phyloP scores from a whole-genome alignment of 306 rosid species.

The Boehmeria nivea region DNA sequence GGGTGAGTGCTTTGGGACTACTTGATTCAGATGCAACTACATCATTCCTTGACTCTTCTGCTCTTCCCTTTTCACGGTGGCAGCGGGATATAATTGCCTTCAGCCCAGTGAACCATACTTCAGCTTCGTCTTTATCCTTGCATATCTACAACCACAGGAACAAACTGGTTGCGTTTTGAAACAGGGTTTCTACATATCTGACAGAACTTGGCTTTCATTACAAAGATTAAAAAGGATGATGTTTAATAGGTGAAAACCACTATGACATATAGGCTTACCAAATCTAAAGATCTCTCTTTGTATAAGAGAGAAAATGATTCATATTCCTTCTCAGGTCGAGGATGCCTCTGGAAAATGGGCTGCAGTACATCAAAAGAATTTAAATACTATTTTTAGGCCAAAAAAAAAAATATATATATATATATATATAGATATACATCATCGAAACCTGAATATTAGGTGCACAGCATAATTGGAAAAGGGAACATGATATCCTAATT shows the following conservation, averaged over 20 bases:
- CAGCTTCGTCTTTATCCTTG: constrained; percentile 97
- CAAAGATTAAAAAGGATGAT: too few species aligned
- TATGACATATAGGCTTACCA: constrained; percentile 18
- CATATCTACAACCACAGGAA: constrained; percentile 46
- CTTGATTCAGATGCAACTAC: constrained; percentile 74
- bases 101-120: constrained; percentile 88
- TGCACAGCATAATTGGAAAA: not conserved
- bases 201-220: too few species aligned
- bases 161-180: not conserved
- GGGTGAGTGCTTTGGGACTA: constrained; percentile 73
- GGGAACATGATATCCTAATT: not conserved
- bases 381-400: too few species aligned
- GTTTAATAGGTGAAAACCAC: not conserved
- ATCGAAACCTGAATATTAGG: not conserved
- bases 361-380: not conserved
- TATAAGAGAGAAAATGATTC: constrained; percentile 27
- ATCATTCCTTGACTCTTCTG: constrained; percentile 73
- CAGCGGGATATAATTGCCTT: constrained; percentile 75
- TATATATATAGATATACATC: not conserved
- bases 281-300: constrained; percentile 24
- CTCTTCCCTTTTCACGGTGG: constrained; percentile 59
- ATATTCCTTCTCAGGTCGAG: constrained; percentile 29
- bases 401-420: too few species aligned
- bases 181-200: too few species aligned
- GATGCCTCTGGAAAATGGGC: constrained; percentile 28